Evolutionary conservation across 805 yeast species (phyloP), one percentile per base, ranked within the genome.

Genomic region (Sugiyamaella lignohabitans): DNA sequence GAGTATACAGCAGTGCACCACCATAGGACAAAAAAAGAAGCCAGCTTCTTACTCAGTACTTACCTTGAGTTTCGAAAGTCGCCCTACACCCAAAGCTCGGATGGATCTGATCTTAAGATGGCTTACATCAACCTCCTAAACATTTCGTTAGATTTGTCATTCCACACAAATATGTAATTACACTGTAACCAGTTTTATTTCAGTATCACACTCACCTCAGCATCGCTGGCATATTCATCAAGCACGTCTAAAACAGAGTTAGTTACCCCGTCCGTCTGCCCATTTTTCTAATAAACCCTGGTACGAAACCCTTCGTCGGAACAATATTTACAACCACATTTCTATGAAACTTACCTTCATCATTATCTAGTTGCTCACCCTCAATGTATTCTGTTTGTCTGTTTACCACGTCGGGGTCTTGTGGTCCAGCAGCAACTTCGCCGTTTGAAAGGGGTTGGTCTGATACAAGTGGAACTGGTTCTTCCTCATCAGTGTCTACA

Each of bases 341-440:
- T n/a, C n/a, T n/a, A n/a, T n/a, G n/a, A n/a, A 22, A 43, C 44
- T 34, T 39, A 45, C 84, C 88, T 5, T 64, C 70, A 64, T 87
- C 95, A 0, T 88, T 80, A 5, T 78, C 84, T 38, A 84, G 75
- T 27, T 67, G 66, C 37, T 83, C 84, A 4, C 67, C 59, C 1
- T 62, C 60, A 23, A 53, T 45, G 10, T 49, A 49, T 3, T 48
- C 43, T 6, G 50, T 39, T 36, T n/a, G n/a, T n/a, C n/a, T n/a
- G n/a, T n/a, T n/a, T 40, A 19, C 16, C 46, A 16, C 11, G 32
- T 10, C 14, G 32, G n/a, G n/a, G n/a, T n/a, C n/a, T n/a, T n/a
- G n/a, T n/a, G n/a, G n/a, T n/a, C n/a, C n/a, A n/a, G n/a, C n/a
- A n/a, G n/a, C n/a, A n/a, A n/a, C n/a, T n/a, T n/a, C n/a, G n/a